These are phyloP conservation scores for Xylaria digitata DNA, from an alignment of 2,329 filamentous ascomycete genomes.

Conservation along the genomic window DNA sequence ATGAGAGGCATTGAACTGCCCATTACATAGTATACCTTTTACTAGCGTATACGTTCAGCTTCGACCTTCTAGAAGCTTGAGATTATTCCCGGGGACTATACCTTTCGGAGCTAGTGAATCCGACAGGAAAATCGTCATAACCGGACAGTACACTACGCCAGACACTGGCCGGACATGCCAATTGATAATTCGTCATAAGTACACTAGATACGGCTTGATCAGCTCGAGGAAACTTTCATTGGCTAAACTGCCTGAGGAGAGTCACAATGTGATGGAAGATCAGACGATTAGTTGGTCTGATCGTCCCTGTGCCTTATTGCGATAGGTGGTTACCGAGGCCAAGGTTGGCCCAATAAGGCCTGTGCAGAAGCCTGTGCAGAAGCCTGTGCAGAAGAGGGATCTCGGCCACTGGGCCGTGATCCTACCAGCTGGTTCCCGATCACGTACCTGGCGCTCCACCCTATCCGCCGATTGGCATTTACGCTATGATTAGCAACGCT, in stretches of 20 bases:
- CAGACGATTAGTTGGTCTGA: not conserved
- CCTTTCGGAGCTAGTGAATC: conserved; percentile 23
- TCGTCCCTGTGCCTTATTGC: conserved; percentile 2
- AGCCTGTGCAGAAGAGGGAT: conserved; percentile 10
- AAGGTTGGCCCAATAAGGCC: not conserved
- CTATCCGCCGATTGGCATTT: not conserved
- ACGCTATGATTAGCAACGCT: not conserved
- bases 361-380: too few species aligned
- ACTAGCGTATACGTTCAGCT: conserved; percentile 6
- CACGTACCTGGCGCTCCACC: conserved; percentile 11
- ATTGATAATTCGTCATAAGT: not conserved
- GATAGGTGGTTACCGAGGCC: conserved; percentile 3
- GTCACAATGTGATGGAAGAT: not conserved
- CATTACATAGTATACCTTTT: not conserved
- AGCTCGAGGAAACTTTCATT: conserved; percentile 1
- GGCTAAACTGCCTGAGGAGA: not conserved
- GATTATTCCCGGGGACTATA: conserved; percentile 9
- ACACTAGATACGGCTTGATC: not conserved
- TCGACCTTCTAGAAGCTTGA: conserved; percentile 25
- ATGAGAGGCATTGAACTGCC: not conserved
- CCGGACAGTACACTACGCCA: too few species aligned
- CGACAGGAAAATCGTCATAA: conserved; percentile 2
- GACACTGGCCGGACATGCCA: not conserved
- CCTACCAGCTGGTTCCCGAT: conserved; percentile 16
- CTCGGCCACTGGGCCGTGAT: conserved; percentile 30